Base-by-base conservation (phyloP, 106 monocot species). In the Narthecium ossifragum region DNA sequence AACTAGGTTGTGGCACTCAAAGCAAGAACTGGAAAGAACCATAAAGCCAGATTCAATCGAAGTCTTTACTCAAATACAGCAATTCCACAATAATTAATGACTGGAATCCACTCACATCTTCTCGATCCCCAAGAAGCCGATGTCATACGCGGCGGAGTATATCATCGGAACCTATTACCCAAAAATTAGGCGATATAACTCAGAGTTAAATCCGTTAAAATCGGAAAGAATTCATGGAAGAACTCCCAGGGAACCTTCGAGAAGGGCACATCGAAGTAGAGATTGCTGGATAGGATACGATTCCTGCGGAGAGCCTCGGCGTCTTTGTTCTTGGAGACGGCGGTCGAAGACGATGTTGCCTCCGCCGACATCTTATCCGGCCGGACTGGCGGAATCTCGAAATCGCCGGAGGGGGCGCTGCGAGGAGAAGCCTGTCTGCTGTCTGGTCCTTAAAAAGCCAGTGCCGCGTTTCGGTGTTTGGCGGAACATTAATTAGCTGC, bases 251-350 rank as follows among this genome's bases (percentile, higher is more conserved):
- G 8, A 10, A 96, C 90, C 78, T 90, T 98, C 31, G 80, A 38
- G 9, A 36, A 63, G 40, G 72, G 67, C 25, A 87, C 82, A 48
- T 98, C 87, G 74, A 90, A 81, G 74, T 90, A 91, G 60, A 98
- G 96, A 61, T 98, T 98, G 81, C 79, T 87, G 52, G 80, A 78
- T 34, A 86, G 84, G 51, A 98, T 87, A 30, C 90, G 74, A 52
- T 70, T 76, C 45, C 60, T 24, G 57, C 64, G 75, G 34, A 74
- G 50, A 25, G 38, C 25, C 0, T 77, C 75, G 21, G 68, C 36
- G 33, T 6, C 69, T 49, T 17, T 14, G 34, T 2, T 18, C 15
- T 31, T 4, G 36, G 26, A 17, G 29, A 60, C 25, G 32, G 47
- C 7, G 31, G 70, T 63, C 17, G 73, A 46, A 6, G 78, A 45